Base-by-base conservation (phyloP, 371 early-diverging fungal species). In the Apophysomyces variabilis region DNA sequence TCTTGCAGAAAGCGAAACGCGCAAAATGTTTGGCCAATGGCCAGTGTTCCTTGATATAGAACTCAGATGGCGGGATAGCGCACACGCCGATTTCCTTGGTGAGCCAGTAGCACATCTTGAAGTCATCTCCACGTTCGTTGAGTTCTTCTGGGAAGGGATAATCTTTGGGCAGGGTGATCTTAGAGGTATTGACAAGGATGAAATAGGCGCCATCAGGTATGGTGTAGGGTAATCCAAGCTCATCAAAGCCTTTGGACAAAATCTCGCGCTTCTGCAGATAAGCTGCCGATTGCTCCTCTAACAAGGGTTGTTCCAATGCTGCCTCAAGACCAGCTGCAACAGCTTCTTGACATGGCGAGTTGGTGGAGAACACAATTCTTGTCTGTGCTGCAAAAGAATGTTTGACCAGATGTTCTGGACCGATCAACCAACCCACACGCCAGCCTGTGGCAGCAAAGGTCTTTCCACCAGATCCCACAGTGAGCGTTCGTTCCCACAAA, bases 371-470 rank as follows among this genome's bases (percentile, higher is more conserved):
- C 0, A 95, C 93, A 44, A 95, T 86, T 68, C 94, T 93, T 35
- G 94, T 92, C 71, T 97, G 97, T 1, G 96, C 95, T 35, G 94
- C 87, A 76, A 95, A 87, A 0, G 91, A 85, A 12, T 93, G 83
- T 38, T 90, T 83, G 60, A 93, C 85, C 46, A 97, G 68, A 18
- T 87, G 80, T 26, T 84, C 86, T 35, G 95, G 93, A 7, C 93
- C 97, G 58, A 96, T 87, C 46, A 91, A 74, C 97, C 97, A 98
- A 50, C 98, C 98, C 21, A 98, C 87, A 67, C 97, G 94, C 98
- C 98, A 98, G 18, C 98, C 98, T 1, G 98, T 98, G 7, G 95
- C 93, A 21, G 96, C 95, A 79, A 96, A 95, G 63, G 92, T 90
- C 75, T 98, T 98, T 59, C 98, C 98, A 38, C 89, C 93, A 32